Evolutionary conservation across 148 eudicot genomes (phyloP), one percentile per base, ranked within the genome.

Genomic region (Euryodendron excelsum): DNA sequence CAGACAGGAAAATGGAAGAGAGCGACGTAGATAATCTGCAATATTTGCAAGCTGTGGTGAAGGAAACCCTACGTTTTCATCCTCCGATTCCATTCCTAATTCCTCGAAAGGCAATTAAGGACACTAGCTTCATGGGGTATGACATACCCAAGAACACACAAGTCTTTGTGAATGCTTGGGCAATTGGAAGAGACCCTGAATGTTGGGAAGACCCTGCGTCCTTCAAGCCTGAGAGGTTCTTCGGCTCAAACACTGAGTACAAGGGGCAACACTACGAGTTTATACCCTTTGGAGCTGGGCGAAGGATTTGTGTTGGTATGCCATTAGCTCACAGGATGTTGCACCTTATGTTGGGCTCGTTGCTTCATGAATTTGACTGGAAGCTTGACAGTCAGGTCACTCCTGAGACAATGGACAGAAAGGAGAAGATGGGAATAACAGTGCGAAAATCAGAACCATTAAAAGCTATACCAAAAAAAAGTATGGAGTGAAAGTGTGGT

Each of bases 361-460:
- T 81, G 77, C 55, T 77, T 11, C 84, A 81, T 23, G 77, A 77
- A 27, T 81, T 81, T 52, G 77, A 81, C 30, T 81, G 80, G 80
- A 77, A 77, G 70, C 5, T 55, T 18, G 60, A 4, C 3, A 23
- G 5, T 21, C 23, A 3, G 18, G 23, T 56, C 12, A 17, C 14
- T 1, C 1, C 39, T 1, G 59, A 75, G 33, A 28, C 67, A 4
- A n/a, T 75, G 58, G 79, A 80, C 69, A 75, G 69, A 75, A 60
- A 62, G 7, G 83, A 80, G 21, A 80, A 45, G 27, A 27, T 69
- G 48, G 83, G 83, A 4, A 5, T 76, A 15, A 48, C 75, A 1
- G 53, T 69, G 15, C 36, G 70, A 5, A 80, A 66, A 28, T 30
- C 9, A 3, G 74, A 47, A n/a, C 65, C 80, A 14, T 33, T 72